Conservation (phyloP, 1,284 basidiomycete species). For the Cryptococcus deneoformans region DNA sequence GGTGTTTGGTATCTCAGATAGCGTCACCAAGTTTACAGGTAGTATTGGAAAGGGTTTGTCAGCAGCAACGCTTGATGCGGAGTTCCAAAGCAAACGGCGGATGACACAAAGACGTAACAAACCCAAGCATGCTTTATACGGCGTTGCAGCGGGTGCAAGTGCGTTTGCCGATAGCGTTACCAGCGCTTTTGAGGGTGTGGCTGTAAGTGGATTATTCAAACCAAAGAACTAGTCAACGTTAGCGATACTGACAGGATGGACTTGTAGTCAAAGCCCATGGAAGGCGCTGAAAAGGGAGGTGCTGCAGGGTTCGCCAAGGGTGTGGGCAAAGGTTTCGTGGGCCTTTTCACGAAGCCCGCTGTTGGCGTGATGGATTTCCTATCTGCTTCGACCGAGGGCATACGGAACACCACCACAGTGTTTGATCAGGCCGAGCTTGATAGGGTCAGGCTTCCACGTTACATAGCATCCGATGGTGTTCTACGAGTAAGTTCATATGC, state of each 20-base stretch:
- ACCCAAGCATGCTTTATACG: constrained; percentile 95
- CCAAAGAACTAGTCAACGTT: neutral
- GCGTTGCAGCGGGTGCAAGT: constrained; percentile 89
- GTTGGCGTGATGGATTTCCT: constrained; percentile 96
- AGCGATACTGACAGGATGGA: neutral
- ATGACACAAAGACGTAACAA: constrained; percentile 90
- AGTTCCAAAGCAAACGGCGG: constrained; percentile 87
- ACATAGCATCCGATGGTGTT: constrained; percentile 80
- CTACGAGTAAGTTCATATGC: constrained; percentile 60
- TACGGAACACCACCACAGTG: constrained; percentile 97
- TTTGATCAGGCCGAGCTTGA: constrained; percentile 93
- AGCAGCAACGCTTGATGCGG: constrained; percentile 92
- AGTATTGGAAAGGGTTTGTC: constrained; percentile 97
- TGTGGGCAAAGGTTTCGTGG: constrained; percentile 92
- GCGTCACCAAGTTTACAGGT: constrained; percentile 94
- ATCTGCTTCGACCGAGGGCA: constrained; percentile 95
- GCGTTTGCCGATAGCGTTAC: constrained; percentile 92
- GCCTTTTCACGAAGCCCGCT: constrained; percentile 86
- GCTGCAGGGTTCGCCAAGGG: constrained; percentile 98
- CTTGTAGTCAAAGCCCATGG: constrained; percentile 81
- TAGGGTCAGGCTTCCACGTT: constrained; percentile 82
- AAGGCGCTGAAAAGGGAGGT: constrained; percentile 94
- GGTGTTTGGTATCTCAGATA: constrained; percentile 93
- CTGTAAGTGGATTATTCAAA: constrained; percentile 57
- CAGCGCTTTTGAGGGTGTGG: constrained; percentile 92